phyloP scores from a whole-genome alignment of 176 grass and related monocot genomes.

The Oryza nivara region DNA sequence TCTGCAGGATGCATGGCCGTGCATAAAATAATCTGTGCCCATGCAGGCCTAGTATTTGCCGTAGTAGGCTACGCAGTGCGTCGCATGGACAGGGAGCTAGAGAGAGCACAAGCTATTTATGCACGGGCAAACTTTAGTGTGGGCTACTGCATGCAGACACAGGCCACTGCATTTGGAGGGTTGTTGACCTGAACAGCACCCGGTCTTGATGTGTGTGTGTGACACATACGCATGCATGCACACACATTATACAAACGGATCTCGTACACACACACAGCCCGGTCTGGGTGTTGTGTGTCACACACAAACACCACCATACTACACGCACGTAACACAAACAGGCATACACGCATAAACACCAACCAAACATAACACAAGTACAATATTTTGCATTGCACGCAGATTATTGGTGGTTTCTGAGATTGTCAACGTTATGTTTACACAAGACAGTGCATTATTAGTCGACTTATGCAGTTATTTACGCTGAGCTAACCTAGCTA shows the following conservation, averaged over 20 bases:
- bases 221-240: too few species aligned
- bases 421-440: not conserved
- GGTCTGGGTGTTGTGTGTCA: not conserved
- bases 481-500: not conserved
- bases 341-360: not conserved
- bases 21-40: too few species aligned
- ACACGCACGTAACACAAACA: not conserved
- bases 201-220: not conserved
- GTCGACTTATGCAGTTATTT: not conserved
- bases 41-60: conserved; percentile 15
- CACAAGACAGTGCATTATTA: not conserved
- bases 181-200: conserved; percentile 34
- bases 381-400: not conserved
- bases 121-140: conserved; percentile 12
- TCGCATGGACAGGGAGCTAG: not conserved
- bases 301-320: not conserved
- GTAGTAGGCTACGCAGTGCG: conserved; percentile 10
- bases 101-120: not conserved
- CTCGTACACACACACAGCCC: too few species aligned
- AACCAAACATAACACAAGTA: not conserved
- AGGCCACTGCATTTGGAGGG: not conserved
- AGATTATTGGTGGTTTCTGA: not conserved
- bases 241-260: too few species aligned
- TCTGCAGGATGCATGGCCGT: conserved; percentile 14
- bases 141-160: not conserved